Base-by-base conservation (phyloP, 2,329 filamentous ascomycete species). In the Neonectria hederae region DNA sequence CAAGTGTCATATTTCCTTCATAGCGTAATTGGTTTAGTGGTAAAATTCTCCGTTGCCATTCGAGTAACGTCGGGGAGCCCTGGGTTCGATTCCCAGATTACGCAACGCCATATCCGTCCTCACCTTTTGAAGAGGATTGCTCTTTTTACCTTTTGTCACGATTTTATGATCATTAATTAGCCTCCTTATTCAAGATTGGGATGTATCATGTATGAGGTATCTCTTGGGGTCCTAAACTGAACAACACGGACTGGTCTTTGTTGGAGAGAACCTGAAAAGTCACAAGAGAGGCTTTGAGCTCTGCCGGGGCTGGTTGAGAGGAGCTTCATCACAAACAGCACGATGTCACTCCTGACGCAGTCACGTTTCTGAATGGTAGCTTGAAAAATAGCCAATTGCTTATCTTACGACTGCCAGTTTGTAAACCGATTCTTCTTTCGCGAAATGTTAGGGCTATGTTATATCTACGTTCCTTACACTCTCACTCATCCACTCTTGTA, bases 31-130 rank as follows among this genome's bases (percentile, higher is more conserved):
- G 45, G 45, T 48, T 48, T 48, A 48, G 45, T 48, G 45, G 45
- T 48, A 48, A 48, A 48, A 48, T 48, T 48, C 45, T 48, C 45
- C 45, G 45, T 48, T 48, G 45, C 45, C 45, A 48, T 48, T 28
- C 22, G 43, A 26, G 43, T 6, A 48, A 28, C 43, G 43, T 48
- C 43, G 43, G 43, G 43, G 43, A 48, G 43, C 43, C 43, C 43
- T 48, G 43, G 43, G 43, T 48, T 48, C 43, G 43, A 48, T 48
- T 48, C 43, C 43, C 43, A 48, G 43, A 48, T 48, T 26, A 48
- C 43, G 21, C 42, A 45, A 7, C 11, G 11, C 38, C 1, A 13
- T 3, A 11, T 10, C 19, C 9, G 9, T 6, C 2, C 32, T 17
- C 8, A 1, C 11, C 38, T 3, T 26, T 2, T 8, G 4, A 10